phyloP scores from a whole-genome alignment of 176 grass and related monocot species.

The Eragrostis curvula region DNA sequence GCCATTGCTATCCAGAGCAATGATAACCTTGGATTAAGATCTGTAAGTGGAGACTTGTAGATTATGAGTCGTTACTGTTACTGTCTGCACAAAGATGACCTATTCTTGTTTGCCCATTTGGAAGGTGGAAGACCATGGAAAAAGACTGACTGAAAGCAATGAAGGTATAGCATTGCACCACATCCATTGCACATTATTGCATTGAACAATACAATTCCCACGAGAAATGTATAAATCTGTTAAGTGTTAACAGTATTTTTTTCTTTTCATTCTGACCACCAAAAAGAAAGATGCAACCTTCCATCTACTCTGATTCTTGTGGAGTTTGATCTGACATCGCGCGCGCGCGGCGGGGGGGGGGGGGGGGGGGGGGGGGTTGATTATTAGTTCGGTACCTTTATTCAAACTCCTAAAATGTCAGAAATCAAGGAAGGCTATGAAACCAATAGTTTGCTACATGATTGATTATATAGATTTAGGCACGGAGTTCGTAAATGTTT shows the following conservation, averaged over 20 bases:
- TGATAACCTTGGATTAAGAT: slow-evolving; percentile 64
- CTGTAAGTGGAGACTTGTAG: slow-evolving; percentile 42
- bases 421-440: slow-evolving; percentile 18
- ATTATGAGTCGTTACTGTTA: slow-evolving; percentile 26
- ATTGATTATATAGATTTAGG: not conserved
- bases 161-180: slow-evolving; percentile 50
- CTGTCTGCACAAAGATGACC: slow-evolving; percentile 34
- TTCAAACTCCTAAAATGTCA: slow-evolving; percentile 18
- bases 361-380: too few species aligned
- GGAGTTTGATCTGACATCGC: slow-evolving; percentile 30
- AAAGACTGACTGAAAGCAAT: slow-evolving; percentile 60
- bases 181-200: slow-evolving; percentile 29
- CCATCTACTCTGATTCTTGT: slow-evolving; percentile 26
- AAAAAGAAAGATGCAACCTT: slow-evolving; percentile 13
- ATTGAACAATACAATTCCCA: not conserved
- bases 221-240: slow-evolving; percentile 7
- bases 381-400: slow-evolving; percentile 38
- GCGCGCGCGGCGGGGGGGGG: too few species aligned
- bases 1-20: slow-evolving; percentile 86
- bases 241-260: slow-evolving; percentile 14
- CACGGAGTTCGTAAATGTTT: not conserved
- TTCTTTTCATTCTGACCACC: not conserved
- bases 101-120: slow-evolving; percentile 46
- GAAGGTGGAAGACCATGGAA: slow-evolving; percentile 73
- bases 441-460: not conserved